Evolutionary conservation across 2,329 filamentous ascomycete species (phyloP), one percentile per base, ranked within the genome.

Genomic region (Pseudocercospora vitis): DNA sequence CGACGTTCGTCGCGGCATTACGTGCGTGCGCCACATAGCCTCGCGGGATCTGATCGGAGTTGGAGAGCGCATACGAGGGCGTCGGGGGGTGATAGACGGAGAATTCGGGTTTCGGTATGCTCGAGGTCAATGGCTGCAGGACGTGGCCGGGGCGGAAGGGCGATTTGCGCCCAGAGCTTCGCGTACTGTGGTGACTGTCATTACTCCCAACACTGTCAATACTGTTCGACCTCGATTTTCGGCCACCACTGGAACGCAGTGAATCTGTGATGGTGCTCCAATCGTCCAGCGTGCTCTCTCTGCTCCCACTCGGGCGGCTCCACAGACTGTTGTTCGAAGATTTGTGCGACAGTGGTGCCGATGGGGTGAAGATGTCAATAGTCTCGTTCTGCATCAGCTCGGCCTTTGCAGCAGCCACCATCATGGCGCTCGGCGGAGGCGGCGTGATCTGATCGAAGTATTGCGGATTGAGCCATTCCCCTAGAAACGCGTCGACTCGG

Each of bases 381-480:
- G 74, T 73, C 63, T 94, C 87, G 52, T 89, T 88, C 39, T 86
- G 83, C 42, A 96, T 77, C 3, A 99, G 76, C 64, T 95, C 89
- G 19, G 89, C 88, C 71, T 96, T 97, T 24, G 94, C 92, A 33
- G 84, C 83, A 21, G 88, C 88, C 2, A 97, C 78, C 89, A 99
- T 95, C 73, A 94, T 81, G 3, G 86, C 82, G 2, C 90, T 92
- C 37, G 84, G 83, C 42, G 42, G 42, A 0, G 94, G 94, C 8
- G 94, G 89, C 0, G 88, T 92, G 60, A 96, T 96, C 48, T 88
- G 81, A 58, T 96, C 91, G 66, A 92, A 99, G 71, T 99, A 99
- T 67, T 91, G 87, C 1, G 91, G 89, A 1, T 88, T 89, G 24
- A 97, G 79, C 94, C 94, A 99, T 77, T 99, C 94, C 45, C 94